A percentile compares a stretch with the other conserved stretches of the same genome.
Evolutionary conservation across 2,329 filamentous ascomycete genomes (phyloP).

Genomic region (Penicillium sp.): DNA sequence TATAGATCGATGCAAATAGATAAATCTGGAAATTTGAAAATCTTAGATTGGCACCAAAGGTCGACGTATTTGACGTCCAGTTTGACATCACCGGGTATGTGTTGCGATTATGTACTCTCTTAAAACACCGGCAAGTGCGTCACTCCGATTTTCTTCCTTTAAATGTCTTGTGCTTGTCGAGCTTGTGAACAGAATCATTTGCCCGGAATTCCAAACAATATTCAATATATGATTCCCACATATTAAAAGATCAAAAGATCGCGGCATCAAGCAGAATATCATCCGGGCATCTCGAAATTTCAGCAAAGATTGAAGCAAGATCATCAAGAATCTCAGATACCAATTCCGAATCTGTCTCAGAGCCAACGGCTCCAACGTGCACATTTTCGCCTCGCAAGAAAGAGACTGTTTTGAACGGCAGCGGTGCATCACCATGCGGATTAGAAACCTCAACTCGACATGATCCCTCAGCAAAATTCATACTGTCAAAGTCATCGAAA

Average conservation of each 20-base stretch:
- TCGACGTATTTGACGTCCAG: too few species aligned
- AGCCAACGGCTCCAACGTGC: slow-evolving; percentile 50
- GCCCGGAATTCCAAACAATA: too few species aligned
- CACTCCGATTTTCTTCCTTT: too few species aligned
- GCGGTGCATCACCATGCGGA: slow-evolving; percentile 47
- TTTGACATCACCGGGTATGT: too few species aligned
- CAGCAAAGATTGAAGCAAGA: slow-evolving; percentile 39
- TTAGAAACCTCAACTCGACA: slow-evolving; percentile 54
- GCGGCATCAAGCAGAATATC: slow-evolving; percentile 7
- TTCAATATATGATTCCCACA: too few species aligned
- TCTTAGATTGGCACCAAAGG: too few species aligned
- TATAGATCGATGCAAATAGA: too few species aligned
- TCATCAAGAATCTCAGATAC: slow-evolving; percentile 49
- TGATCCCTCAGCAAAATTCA: slow-evolving; percentile 28
- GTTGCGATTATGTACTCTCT: too few species aligned
- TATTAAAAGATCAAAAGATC: not conserved
- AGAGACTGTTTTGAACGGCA: slow-evolving; percentile 31
- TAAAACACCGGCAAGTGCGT: too few species aligned
- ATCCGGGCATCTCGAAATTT: slow-evolving; percentile 18
- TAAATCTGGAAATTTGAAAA: too few species aligned
- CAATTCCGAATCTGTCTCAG: slow-evolving; percentile 46
- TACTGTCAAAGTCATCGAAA: slow-evolving; percentile 55
- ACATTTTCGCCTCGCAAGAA: slow-evolving; percentile 55
- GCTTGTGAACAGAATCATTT: too few species aligned
- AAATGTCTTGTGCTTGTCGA: too few species aligned